phyloP scores from a whole-genome alignment of 371 early-diverging fungal genomes.

The Ecytonucleospora hepatopenaei region DNA sequence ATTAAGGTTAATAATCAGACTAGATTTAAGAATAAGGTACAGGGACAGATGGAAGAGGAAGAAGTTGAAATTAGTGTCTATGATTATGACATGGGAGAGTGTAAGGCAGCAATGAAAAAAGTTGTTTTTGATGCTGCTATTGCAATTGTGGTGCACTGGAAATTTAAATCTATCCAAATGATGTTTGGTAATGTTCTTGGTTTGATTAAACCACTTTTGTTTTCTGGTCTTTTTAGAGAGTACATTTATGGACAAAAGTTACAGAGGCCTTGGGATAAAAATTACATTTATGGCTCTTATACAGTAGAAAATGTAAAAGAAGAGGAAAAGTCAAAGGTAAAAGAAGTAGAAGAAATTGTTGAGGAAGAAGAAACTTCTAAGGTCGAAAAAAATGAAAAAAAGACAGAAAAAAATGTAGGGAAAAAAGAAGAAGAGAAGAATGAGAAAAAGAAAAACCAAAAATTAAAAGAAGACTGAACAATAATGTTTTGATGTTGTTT shows the following conservation, averaged over 20 bases:
- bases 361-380: slow-evolving; percentile 4
- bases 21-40: slow-evolving; percentile 40
- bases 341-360: slow-evolving; percentile 4
- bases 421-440: slow-evolving; percentile 1
- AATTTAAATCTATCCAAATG: slow-evolving; percentile 46
- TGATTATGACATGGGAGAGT: slow-evolving; percentile 54
- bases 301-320: slow-evolving; percentile 9
- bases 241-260: slow-evolving; percentile 48
- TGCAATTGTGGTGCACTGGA: slow-evolving; percentile 40
- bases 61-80: slow-evolving; percentile 52
- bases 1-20: slow-evolving; percentile 38
- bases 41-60: slow-evolving; percentile 37
- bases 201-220: slow-evolving; percentile 46
- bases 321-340: not conserved
- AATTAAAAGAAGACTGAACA: not conserved
- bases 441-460: not conserved
- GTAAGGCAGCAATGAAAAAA: slow-evolving; percentile 29
- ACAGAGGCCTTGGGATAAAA: slow-evolving; percentile 56
- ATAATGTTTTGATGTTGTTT: not conserved
- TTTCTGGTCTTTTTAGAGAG: slow-evolving; percentile 52
- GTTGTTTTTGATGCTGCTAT: slow-evolving; percentile 36
- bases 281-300: slow-evolving; percentile 41
- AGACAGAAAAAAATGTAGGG: not conserved
- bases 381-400: not conserved
- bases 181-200: slow-evolving; percentile 43